Conservation (phyloP, 2,329 filamentous ascomycete species). For the Lachnellula suecica region DNA sequence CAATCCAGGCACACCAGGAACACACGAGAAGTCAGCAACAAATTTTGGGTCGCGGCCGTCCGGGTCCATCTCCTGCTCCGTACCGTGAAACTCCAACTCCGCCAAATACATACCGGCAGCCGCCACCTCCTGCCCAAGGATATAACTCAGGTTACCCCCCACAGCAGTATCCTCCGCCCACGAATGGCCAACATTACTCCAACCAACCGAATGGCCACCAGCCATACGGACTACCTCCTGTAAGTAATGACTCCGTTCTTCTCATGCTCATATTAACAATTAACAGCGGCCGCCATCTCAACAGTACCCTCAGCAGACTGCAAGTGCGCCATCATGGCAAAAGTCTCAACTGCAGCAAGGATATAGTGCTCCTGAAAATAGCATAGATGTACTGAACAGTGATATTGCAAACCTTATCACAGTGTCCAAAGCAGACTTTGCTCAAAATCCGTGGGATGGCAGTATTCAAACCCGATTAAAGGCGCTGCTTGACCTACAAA, state of each 20-base stretch:
- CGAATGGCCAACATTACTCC: slow-evolving; percentile 23
- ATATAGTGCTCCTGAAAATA: slow-evolving; percentile 45
- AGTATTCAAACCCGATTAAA: slow-evolving; percentile 77
- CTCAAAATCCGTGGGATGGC: slow-evolving; percentile 72
- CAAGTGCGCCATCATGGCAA: slow-evolving; percentile 35
- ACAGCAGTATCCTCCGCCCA: slow-evolving; percentile 30
- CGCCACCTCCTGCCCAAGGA: slow-evolving; percentile 38
- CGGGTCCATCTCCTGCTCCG: slow-evolving; percentile 51
- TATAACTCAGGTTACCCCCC: slow-evolving; percentile 31
- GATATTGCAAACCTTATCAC: slow-evolving; percentile 80
- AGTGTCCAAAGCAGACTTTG: slow-evolving; percentile 71
- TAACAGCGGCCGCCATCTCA: slow-evolving; percentile 25
- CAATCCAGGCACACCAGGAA: slow-evolving; percentile 58
- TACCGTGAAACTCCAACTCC: slow-evolving; percentile 76
- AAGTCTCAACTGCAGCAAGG: slow-evolving; percentile 29
- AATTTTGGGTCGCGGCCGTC: slow-evolving; percentile 50
- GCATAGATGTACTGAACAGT: slow-evolving; percentile 73
- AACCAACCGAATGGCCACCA: slow-evolving; percentile 21
- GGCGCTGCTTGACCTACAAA: slow-evolving; percentile 82
- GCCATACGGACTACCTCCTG: slow-evolving; percentile 28
- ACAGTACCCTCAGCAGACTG: slow-evolving; percentile 18
- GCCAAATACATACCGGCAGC: slow-evolving; percentile 46
- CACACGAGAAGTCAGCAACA: slow-evolving; percentile 56
- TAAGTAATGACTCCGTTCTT: slow-evolving; percentile 18
- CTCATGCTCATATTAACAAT: slow-evolving; percentile 9